Conservation (phyloP, 75 land plant genomes). For the Chamaecyparis obtusa region DNA sequence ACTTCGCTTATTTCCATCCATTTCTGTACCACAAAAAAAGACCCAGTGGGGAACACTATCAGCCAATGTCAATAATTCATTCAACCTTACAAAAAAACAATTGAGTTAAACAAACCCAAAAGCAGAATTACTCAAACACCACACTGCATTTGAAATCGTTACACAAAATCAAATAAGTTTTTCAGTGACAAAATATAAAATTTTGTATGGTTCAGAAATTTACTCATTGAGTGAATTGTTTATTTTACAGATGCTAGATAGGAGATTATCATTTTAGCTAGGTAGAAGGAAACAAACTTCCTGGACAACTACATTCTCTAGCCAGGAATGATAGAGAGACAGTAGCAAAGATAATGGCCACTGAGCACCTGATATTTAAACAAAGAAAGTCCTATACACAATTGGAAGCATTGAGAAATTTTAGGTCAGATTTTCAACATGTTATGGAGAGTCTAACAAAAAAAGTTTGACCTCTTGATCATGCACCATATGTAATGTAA, state of each 20-base stretch:
- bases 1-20: slow-evolving; percentile 1
- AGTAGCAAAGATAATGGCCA: not conserved
- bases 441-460: not conserved
- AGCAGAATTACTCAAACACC: not conserved
- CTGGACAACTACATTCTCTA: too few relatives aligned
- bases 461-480: not conserved
- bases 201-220: not conserved
- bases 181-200: not conserved
- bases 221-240: not conserved
- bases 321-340: not conserved
- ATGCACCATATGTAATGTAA: not conserved
- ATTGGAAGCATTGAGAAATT: not conserved
- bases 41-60: not conserved
- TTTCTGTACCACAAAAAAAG: not conserved
- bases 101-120: too few relatives aligned
- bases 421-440: not conserved
- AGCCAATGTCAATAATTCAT: not conserved
- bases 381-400: not conserved
- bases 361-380: not conserved
- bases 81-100: not conserved
- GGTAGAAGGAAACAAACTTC: too few relatives aligned
- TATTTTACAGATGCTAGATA: not conserved
- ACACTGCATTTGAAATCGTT: not conserved
- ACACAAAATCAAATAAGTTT: not conserved
- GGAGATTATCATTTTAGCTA: not conserved